Evolutionary conservation across 1,284 basidiomycete genomes (phyloP), one percentile per base, ranked within the genome.

Genomic region (Cryptococcus sp.): DNA sequence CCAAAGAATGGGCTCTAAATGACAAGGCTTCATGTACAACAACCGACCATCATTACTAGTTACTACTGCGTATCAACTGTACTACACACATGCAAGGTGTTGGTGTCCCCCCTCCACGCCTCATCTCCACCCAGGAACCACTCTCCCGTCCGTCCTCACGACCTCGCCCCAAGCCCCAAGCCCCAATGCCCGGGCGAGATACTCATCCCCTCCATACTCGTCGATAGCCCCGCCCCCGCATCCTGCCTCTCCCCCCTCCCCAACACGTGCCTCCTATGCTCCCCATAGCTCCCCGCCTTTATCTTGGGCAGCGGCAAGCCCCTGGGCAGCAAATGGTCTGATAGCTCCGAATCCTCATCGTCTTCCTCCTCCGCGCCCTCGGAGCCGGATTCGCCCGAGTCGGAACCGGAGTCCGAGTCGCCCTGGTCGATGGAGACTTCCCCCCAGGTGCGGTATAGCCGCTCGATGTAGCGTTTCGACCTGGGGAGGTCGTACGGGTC

Each of bases 401-500:
- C 73, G 6, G 63, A 69, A 23, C 75, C 72, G 21, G 70, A 71
- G 16, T 77, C 74, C n/a, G 67, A 67, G 16, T 61, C 64, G 12
- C 65, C 71, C 11, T 68, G 64, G 13, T 73, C 68, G 28, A 77
- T 70, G 4, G 78, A 78, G 4, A 82, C 81, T 47, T 82, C 80
- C 35, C 71, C 73, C 82, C 82, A 84, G 9, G 80, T 78, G 13
- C 80, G 71, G 61, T 83, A 84, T 50, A 83, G 75, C 8, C 66
- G 64, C 44, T 82, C 79, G 57, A 84, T 75, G 61, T 73, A 82
- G 36, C 61, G 58, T 23, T 73, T 71, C 0, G 78, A 81, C 40
- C 77, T 70, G 2, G 90, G 88, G 2, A 99, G 84, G 64, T 87
- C 89, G 79, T 92, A 98, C 1, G 96, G 96, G 73, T 99, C 96